phyloP scores from a whole-genome alignment of 768 basidiomycete species.

The Lactifluus piperatus region DNA sequence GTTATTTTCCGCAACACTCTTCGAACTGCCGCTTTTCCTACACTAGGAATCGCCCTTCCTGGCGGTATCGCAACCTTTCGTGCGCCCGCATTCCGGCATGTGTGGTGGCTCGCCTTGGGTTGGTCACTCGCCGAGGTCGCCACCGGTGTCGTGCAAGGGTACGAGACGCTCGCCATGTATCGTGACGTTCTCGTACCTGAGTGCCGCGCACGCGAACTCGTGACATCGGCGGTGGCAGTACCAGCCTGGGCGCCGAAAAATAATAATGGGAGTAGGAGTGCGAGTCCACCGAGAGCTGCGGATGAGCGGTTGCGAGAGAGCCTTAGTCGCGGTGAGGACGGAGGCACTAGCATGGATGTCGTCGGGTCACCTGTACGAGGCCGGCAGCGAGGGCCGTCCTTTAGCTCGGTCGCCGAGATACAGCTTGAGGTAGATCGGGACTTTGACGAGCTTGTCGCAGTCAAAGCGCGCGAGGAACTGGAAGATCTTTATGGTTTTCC shows the following conservation, averaged over 20 bases:
- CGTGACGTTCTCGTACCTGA: conserved; percentile 52
- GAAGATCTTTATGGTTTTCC: conserved; percentile 78
- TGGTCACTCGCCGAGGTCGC: conserved; percentile 65
- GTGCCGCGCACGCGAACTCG: conserved; percentile 33
- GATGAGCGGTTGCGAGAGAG: conserved; percentile 11
- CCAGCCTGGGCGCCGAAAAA: conserved; percentile 9
- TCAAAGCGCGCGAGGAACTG: conserved; percentile 64
- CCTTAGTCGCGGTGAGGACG: conserved; percentile 10
- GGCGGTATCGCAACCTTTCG: conserved; percentile 43
- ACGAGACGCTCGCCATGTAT: conserved; percentile 57
- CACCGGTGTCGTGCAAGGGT: conserved; percentile 61
- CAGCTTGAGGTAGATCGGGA: conserved; percentile 49
- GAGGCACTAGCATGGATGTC: background rate
- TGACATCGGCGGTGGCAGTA: conserved; percentile 24
- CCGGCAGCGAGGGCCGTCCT: background rate
- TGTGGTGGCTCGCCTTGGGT: conserved; percentile 74
- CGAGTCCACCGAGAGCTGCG: background rate
- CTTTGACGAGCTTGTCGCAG: conserved; percentile 51
- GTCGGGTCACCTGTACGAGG: background rate
- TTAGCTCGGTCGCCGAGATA: conserved; percentile 18
- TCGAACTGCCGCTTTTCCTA: conserved; percentile 44
- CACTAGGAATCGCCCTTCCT: conserved; percentile 43
- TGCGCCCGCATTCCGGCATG: conserved; percentile 49
- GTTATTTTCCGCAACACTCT: conserved; percentile 44
- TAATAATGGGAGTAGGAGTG: conserved; percentile 18